These are phyloP conservation scores for Boechera retrofracta DNA, from an alignment of 345 rosid species.

Conservation along the genomic window DNA sequence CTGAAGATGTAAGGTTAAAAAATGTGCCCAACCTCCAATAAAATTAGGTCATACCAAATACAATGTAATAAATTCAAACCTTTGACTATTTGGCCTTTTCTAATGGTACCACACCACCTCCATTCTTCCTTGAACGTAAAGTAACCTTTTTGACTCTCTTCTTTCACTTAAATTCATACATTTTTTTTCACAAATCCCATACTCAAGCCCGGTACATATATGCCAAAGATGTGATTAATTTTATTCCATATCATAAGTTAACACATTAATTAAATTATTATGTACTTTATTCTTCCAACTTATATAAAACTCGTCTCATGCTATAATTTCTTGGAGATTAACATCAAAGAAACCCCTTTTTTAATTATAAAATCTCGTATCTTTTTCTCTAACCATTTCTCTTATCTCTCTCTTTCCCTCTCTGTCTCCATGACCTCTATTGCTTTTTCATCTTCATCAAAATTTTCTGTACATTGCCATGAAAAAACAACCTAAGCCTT, in stretches of 20 bases:
- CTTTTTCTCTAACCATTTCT: slow-evolving; percentile 32
- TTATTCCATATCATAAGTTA: slow-evolving; percentile 19
- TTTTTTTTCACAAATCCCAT: slow-evolving; percentile 26
- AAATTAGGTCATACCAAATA: slow-evolving; percentile 43
- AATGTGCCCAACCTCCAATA: slow-evolving; percentile 37
- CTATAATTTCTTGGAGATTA: slow-evolving; percentile 31
- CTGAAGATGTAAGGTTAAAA: not conserved
- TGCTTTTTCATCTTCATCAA: slow-evolving; percentile 43
- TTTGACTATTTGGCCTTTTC: slow-evolving; percentile 57
- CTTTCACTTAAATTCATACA: slow-evolving; percentile 24
- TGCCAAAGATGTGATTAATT: slow-evolving; percentile 20
- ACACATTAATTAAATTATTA: not conserved
- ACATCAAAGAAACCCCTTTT: not conserved
- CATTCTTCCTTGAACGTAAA: slow-evolving; percentile 70
- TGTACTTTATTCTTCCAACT: slow-evolving; percentile 25
- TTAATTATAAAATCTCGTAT: slow-evolving; percentile 27
- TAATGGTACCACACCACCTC: slow-evolving; percentile 42
- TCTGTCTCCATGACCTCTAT: slow-evolving; percentile 44
- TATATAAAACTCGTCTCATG: slow-evolving; percentile 26
- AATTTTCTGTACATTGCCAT: slow-evolving; percentile 40
- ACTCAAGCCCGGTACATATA: slow-evolving; percentile 19
- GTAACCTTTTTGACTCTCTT: slow-evolving; percentile 49
- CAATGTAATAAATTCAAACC: slow-evolving; percentile 41
- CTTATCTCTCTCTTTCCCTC: slow-evolving; percentile 24
- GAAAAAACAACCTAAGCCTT: slow-evolving; percentile 39